Percentiles rank a stretch among this genome's conserved stretches.
These are phyloP conservation scores for Debaryomyces singareniensis DNA, from an alignment of 1,139 yeast species.

Conservation along the genomic window DNA sequence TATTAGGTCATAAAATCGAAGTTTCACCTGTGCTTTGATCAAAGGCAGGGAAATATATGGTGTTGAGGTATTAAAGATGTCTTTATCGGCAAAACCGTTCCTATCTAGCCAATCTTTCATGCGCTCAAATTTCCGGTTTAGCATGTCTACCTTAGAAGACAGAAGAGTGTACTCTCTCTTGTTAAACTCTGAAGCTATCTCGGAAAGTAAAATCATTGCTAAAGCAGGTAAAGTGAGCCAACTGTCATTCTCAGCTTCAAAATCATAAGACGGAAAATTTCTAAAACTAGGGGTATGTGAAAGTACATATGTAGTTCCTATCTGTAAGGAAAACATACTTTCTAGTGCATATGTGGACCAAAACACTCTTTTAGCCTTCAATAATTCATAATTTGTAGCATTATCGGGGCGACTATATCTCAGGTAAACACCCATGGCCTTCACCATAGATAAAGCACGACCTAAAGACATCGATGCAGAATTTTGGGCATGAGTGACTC, in stretches of 20 bases:
- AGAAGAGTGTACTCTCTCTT: constrained; percentile 21
- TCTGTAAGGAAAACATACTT: constrained; percentile 47
- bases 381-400: constrained; percentile 36
- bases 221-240: constrained; percentile 52
- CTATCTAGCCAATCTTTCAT: constrained; percentile 29
- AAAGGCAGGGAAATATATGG: constrained; percentile 12
- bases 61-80: constrained; percentile 16
- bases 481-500: constrained; percentile 54
- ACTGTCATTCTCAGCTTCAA: constrained; percentile 34
- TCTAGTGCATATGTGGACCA: constrained; percentile 57
- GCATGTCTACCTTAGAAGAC: constrained; percentile 27
- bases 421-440: constrained; percentile 51
- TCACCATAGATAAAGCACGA: constrained; percentile 47
- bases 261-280: constrained; percentile 29
- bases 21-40: constrained; percentile 32
- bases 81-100: constrained; percentile 30
- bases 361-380: constrained; percentile 49
- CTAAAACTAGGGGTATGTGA: constrained; percentile 28
- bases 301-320: constrained; percentile 44
- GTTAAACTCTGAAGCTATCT: constrained; percentile 31
- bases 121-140: constrained; percentile 25
- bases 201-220: constrained; percentile 40
- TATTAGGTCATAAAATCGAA: constrained; percentile 36
- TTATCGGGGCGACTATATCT: constrained; percentile 3
- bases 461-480: constrained; percentile 49